Evolutionary conservation across 2,329 filamentous ascomycete species (phyloP), one percentile per base, ranked within the genome.

Genomic region (Dryadomyces quercus-mongolicae): DNA sequence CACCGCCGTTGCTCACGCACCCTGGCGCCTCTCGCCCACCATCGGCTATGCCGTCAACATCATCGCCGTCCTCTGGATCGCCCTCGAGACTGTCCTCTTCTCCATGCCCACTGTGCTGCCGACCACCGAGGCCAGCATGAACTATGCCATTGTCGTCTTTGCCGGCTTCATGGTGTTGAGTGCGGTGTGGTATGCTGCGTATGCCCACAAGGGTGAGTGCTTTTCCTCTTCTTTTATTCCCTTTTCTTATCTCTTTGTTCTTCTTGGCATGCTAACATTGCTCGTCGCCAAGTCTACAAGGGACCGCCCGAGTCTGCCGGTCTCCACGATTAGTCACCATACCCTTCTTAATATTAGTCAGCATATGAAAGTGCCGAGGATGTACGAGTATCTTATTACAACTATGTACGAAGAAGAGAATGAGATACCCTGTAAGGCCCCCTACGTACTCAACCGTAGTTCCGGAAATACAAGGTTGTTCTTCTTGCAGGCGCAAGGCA

Each of bases 131-230:
- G 64, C 68, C 18, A 75, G 72, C 43, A 84, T 88, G 73, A 89
- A 89, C 73, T 89, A 87, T 66, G 85, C 84, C 1, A 81, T 81
- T 15, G 85, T 82, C 38, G 85, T 89, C n/a, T 87, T 88, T 60
- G 77, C 84, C 25, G 82, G 74, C 5, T 84, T 86, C 58, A 75
- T 78, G 54, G 50, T 71, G 43, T 74, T 88, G 55, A 79, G 85
- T 1, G 74, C 72, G 10, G 66, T 70, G 8, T 89, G 84, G 84
- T 89, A 89, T 70, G 71, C 80, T 60, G 73, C 74, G 52, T 86
- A 55, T 36, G 56, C 53, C 5, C 51, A 49, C 25, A 57, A 53
- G 22, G 55, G 55, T 56, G 40, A 2, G 50, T 31, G 21, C 5
- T 12, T 38, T 36, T 10, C 16, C 16, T 2, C 20, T 15, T 18